phyloP scores from a whole-genome alignment of 495 filamentous ascomycete species.

The Xylaria venustula region DNA sequence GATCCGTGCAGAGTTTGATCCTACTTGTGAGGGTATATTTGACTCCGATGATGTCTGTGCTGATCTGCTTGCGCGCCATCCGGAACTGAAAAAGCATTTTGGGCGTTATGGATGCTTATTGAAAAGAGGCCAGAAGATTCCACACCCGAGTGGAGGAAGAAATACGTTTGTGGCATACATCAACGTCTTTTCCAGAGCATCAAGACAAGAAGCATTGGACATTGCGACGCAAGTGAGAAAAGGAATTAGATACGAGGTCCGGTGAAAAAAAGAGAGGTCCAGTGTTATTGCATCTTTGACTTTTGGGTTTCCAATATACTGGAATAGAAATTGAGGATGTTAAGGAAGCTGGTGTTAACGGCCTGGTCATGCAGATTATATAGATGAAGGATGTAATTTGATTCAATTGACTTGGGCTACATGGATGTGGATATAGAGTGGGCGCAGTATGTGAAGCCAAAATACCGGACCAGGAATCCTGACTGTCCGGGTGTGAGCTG shows the following conservation, averaged over 20 bases:
- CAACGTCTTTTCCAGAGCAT: conserved; percentile 35
- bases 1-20: conserved; percentile 26
- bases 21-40: conserved; percentile 30
- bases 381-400: too few relatives aligned
- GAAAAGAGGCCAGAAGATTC: conserved; percentile 30
- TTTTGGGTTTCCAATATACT: too few relatives aligned
- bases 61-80: conserved; percentile 30
- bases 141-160: conserved; percentile 25
- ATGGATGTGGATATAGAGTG: too few relatives aligned
- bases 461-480: too few relatives aligned
- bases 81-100: conserved; percentile 26
- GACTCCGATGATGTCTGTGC: conserved; percentile 39
- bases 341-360: too few relatives aligned
- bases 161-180: conserved; percentile 35
- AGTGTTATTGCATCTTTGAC: too few relatives aligned
- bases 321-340: too few relatives aligned
- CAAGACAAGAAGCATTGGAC: conserved; percentile 25
- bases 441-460: too few relatives aligned
- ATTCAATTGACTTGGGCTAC: too few relatives aligned
- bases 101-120: conserved; percentile 28
- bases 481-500: too few relatives aligned
- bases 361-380: too few relatives aligned
- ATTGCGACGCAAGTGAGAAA: conserved; percentile 23
- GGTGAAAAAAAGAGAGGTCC: not conserved
- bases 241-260: conserved; percentile 28